These are phyloP conservation scores for Naematelia aurantialba DNA, from an alignment of 768 basidiomycete species.

Conservation along the genomic window DNA sequence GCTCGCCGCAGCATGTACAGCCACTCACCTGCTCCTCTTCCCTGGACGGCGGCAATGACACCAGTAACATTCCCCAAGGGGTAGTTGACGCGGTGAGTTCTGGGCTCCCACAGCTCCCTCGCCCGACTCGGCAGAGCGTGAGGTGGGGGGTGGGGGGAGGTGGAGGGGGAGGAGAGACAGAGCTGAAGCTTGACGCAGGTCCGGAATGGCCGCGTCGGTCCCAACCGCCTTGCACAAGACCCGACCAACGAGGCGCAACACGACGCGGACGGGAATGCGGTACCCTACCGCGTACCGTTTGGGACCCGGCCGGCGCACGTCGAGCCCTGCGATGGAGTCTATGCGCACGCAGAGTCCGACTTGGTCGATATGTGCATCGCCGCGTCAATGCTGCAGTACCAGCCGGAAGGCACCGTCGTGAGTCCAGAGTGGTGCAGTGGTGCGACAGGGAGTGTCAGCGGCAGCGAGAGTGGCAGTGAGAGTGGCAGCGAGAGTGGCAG, in stretches of 20 bases:
- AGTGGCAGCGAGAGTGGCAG: too few species aligned
- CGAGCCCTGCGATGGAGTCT: constrained; percentile 9
- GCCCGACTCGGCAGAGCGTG: too few species aligned
- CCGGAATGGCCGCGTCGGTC: not conserved
- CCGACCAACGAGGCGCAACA: too few species aligned
- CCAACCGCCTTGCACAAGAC: not conserved
- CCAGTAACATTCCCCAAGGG: not conserved
- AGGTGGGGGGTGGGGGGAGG: too few species aligned
- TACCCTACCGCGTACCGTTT: constrained; percentile 3
- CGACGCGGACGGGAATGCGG: too few species aligned
- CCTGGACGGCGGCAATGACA: not conserved
- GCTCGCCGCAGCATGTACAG: too few species aligned
- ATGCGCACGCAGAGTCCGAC: not conserved
- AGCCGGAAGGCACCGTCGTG: constrained; percentile 11
- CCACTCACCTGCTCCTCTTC: not conserved
- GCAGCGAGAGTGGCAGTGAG: too few species aligned
- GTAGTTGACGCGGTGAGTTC: not conserved
- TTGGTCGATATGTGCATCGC: constrained; percentile 17
- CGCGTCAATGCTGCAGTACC: constrained; percentile 3
- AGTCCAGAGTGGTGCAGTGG: too few species aligned
- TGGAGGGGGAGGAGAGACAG: not conserved
- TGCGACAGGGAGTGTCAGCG: too few species aligned
- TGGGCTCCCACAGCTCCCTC: too few species aligned
- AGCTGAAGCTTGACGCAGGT: not conserved
- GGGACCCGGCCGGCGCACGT: constrained; percentile 2